Evolutionary conservation across 768 basidiomycete species (phyloP), one percentile per base, ranked within the genome.

Genomic region (Lyophyllum shimeji): DNA sequence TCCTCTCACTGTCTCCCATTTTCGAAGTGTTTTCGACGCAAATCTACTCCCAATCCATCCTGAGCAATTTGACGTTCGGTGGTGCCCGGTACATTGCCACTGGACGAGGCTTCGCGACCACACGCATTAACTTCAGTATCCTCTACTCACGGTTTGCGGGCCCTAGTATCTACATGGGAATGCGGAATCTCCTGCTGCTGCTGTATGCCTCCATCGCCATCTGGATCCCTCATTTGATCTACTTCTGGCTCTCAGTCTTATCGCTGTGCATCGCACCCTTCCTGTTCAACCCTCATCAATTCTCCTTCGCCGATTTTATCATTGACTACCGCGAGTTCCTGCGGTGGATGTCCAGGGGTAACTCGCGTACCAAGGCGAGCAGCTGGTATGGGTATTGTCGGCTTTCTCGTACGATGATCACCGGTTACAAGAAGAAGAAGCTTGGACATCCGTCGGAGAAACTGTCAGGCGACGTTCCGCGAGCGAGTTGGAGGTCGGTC

Each of bases 341-440:
- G 46, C 87, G 97, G 46, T 99, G 97, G 97, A 98, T 99, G 95
- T 97, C 93, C 9, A 85, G 97, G 55, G 97, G 97, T 54, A 99
- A 98, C 74, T 97, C 97, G 46, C 80, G 94, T 65, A 89, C 93
- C 15, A 96, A 98, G 69, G 90, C 92, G 48, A 98, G 96, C 75
- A 95, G 93, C 61, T 99, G 97, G 97, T 96, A 98, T 70, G 97
- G 97, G 1, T 99, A 98, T 74, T 99, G 97, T 70, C 93, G 97
- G 63, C 83, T 98, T 56, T 96, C 94, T 34, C 78, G 97, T 60
- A 99, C 97, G 8, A 90, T 92, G 85, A 97, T 98, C 63, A 98
- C 97, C 17, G 97, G 97, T 40, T 98, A 94, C 81, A 98, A 98
- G 85, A 93, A 97, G 81, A 99, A 98, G 81, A 90, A 94, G 65